These are phyloP conservation scores for Volutella citrinella DNA, from an alignment of 2,329 filamentous ascomycete species.

Conservation along the genomic window DNA sequence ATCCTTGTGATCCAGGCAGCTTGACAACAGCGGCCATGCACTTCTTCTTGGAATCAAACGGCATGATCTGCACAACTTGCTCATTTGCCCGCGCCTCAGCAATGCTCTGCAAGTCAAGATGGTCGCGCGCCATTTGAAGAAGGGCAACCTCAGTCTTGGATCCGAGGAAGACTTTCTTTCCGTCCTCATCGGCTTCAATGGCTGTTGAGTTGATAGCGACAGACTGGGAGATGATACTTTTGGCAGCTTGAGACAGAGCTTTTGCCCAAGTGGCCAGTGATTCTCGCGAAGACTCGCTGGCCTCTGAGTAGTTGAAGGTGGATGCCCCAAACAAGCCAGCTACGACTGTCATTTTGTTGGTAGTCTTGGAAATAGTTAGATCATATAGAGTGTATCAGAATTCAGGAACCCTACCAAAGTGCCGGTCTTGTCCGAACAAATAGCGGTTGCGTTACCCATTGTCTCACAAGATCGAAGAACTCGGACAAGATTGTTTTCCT, in stretches of 20 bases:
- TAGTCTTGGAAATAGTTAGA: conserved; percentile 19
- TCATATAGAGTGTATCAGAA: no score
- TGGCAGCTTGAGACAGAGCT: conserved; percentile 20
- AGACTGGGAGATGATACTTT: conserved; percentile 38
- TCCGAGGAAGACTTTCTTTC: conserved; percentile 43
- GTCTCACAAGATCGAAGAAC: conserved; percentile 65
- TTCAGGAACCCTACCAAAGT: no score
- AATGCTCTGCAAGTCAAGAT: conserved; percentile 46
- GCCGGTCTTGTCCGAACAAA: conserved; percentile 63
- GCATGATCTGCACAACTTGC: conserved; percentile 44
- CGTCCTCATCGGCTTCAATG: conserved; percentile 48
- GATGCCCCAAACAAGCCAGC: conserved; percentile 18
- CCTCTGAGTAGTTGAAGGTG: conserved; percentile 15
- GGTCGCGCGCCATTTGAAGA: conserved; percentile 44
- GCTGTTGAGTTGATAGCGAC: conserved; percentile 55
- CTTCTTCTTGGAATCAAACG: conserved; percentile 51
- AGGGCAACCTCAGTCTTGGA: conserved; percentile 55
- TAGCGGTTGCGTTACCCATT: conserved; percentile 68
- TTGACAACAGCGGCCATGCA: conserved; percentile 53
- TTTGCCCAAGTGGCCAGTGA: conserved; percentile 4
- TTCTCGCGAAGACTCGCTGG: conserved; percentile 1
- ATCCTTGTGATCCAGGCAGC: conserved; percentile 33
- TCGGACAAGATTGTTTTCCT: conserved; percentile 66
- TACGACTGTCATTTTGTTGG: conserved; percentile 27
- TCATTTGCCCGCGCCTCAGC: conserved; percentile 42